These are phyloP conservation scores for Artemisia argyi DNA, from an alignment of 129 eudicot genomes.

Conservation along the genomic window DNA sequence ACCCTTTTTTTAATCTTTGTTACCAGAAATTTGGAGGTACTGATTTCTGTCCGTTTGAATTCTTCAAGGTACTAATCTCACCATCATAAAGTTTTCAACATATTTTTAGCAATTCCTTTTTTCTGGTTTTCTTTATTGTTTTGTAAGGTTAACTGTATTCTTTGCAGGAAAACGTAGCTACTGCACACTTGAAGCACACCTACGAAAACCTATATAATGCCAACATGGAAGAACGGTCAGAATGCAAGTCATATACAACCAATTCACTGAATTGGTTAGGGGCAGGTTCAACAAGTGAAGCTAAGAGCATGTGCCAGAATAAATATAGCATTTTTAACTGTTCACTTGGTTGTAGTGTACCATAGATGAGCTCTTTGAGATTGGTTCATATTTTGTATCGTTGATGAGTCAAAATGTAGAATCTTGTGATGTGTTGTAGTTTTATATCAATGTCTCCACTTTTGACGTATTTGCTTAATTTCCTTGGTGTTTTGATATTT, in stretches of 20 bases:
- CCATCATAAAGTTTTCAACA: background rate
- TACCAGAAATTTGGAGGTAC: conserved; percentile 77
- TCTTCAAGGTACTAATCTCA: conserved; percentile 63
- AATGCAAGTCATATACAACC: conserved; percentile 29
- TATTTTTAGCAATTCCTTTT: background rate
- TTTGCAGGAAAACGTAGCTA: conserved; percentile 64
- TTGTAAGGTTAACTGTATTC: background rate
- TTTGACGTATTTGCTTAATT: background rate
- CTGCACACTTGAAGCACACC: conserved; percentile 72
- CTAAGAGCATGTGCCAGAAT: conserved; percentile 15
- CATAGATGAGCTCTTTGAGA: conserved; percentile 1
- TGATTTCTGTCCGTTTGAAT: conserved; percentile 73
- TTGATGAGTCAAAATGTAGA: conserved; percentile 12
- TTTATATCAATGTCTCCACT: background rate
- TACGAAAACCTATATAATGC: conserved; percentile 59
- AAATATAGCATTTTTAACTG: background rate
- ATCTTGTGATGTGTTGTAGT: conserved; percentile 13
- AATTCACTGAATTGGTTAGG: conserved; percentile 31
- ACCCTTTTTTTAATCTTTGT: conserved; percentile 11
- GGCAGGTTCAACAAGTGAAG: conserved; percentile 12
- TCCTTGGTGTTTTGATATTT: too few species aligned
- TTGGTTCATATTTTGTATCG: conserved; percentile 6
- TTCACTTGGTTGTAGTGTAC: conserved; percentile 7
- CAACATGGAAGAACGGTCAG: conserved; percentile 19
- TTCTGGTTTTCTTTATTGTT: background rate